phyloP scores from a whole-genome alignment of 73 alveolate genomes.

The Stentor coeruleus region DNA sequence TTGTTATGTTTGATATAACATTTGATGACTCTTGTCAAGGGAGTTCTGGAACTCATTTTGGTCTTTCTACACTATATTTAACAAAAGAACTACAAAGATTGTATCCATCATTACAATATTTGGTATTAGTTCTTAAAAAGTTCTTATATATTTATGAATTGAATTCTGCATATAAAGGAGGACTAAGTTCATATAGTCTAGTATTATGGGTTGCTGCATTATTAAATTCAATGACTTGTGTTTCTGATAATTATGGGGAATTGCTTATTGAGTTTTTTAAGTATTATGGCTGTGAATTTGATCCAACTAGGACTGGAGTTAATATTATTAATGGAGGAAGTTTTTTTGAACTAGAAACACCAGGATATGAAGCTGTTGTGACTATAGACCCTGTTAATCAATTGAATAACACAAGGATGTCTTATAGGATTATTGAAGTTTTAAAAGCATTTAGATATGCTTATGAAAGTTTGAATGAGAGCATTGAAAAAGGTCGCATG shows the following conservation, averaged over 20 bases:
- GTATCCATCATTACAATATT: constrained; percentile 34
- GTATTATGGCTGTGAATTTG: constrained; percentile 41
- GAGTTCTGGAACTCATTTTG: constrained; percentile 31
- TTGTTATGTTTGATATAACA: background rate
- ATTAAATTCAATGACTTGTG: constrained; percentile 29
- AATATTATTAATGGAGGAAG: constrained; percentile 36
- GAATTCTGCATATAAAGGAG: constrained; percentile 51
- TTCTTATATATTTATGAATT: constrained; percentile 30
- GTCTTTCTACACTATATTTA: constrained; percentile 37
- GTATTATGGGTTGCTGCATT: constrained; percentile 39
- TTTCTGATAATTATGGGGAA: constrained; percentile 29
- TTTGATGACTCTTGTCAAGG: background rate
- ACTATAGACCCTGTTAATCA: constrained; percentile 46
- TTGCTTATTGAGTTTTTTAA: constrained; percentile 45
- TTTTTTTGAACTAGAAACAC: constrained; percentile 27
- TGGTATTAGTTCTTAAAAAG: constrained; percentile 36
- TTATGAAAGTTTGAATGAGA: background rate
- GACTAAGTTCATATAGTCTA: constrained; percentile 43
- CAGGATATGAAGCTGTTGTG: constrained; percentile 31
- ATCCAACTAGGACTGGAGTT: constrained; percentile 35
- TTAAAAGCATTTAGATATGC: background rate
- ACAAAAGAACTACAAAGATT: constrained; percentile 30
- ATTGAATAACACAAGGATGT: constrained; percentile 40
- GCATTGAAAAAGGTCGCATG: background rate
- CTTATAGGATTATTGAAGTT: constrained; percentile 24